Evolutionary conservation across 768 basidiomycete species (phyloP), one percentile per base, ranked within the genome.

Genomic region (Lactarius evosmus): DNA sequence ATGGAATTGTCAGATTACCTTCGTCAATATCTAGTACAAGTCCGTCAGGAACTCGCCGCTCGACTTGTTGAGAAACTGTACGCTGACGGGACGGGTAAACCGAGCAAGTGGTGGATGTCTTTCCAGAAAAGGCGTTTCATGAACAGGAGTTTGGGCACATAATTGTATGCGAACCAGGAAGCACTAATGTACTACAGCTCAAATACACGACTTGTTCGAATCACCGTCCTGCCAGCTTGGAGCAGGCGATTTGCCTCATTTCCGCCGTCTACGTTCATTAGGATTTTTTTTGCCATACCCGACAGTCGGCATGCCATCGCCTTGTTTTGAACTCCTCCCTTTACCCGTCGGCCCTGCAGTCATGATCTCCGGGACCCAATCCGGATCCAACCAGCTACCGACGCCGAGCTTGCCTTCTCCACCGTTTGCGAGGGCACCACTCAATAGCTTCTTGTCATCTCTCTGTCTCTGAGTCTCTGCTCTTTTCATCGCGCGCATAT

Each of bases 31-130:
- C 81, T 99, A 60, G 86, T 86, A 4, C 97, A 99, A 74, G 91
- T 90, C 9, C 86, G 97, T 55, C 93, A 97, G 75, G 97, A 99
- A 73, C 80, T 95, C 22, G 91, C 94, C 25, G 81, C 87, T 9
- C 85, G 97, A 33, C 76, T 99, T 56, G 85, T 94, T 16, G 94
- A 95, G 71, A 82, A 86, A 57, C 78, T 99, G 55, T 99, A 99
- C 74, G 92, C 88, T 41, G 93, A 96, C 73, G 95, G 95, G 6
- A 89, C 91, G 4, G 89, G 89, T 62, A 95, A 92, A 74, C 95
- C 97, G 6, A 97, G 91, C 81, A 99, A 99, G 76, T 99, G 97
- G 97, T 99, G 97, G 97, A 96, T 98, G 93, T 91, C 92, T 25
- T 99, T 98, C 86, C 94, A 95, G 76, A 98, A 97, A 84, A 84